These are phyloP conservation scores for Mycena polygramma DNA, from an alignment of 768 basidiomycete species.

Conservation along the genomic window DNA sequence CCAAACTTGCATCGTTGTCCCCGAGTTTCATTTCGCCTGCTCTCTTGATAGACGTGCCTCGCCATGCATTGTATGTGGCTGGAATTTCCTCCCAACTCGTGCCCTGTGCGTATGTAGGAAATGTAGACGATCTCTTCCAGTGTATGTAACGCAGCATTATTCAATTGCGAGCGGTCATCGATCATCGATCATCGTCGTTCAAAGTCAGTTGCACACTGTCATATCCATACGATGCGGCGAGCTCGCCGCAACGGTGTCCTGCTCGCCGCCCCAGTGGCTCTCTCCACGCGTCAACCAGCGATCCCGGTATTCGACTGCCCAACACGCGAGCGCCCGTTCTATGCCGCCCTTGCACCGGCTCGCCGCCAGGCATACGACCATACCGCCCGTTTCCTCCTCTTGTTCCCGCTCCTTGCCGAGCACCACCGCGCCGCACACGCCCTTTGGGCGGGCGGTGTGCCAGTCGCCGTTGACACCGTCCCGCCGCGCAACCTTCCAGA, in stretches of 20 bases:
- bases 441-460: slow-evolving; percentile 7
- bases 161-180: too few species aligned
- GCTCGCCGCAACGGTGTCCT: slow-evolving; percentile 6
- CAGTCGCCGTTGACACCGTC: not conserved
- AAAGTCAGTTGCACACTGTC: too few species aligned
- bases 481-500: not conserved
- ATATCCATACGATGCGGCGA: too few species aligned
- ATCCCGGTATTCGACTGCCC: slow-evolving; percentile 15
- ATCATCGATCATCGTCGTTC: too few species aligned
- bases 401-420: slow-evolving; percentile 13
- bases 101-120: too few species aligned
- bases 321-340: not conserved
- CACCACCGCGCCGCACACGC: slow-evolving; percentile 13
- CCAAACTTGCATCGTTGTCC: too few species aligned
- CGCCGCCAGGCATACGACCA: slow-evolving; percentile 19
- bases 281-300: slow-evolving; percentile 7
- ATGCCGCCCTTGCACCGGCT: slow-evolving; percentile 8
- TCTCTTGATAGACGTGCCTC: too few species aligned
- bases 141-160: too few species aligned
- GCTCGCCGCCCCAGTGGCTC: not conserved
- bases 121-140: too few species aligned
- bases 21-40: too few species aligned
- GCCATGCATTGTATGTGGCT: too few species aligned
- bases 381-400: slow-evolving; percentile 16
- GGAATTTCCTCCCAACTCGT: too few species aligned